Evolutionary conservation across 768 basidiomycete genomes (phyloP).

Genomic region (Xanthoconium stramineum): DNA sequence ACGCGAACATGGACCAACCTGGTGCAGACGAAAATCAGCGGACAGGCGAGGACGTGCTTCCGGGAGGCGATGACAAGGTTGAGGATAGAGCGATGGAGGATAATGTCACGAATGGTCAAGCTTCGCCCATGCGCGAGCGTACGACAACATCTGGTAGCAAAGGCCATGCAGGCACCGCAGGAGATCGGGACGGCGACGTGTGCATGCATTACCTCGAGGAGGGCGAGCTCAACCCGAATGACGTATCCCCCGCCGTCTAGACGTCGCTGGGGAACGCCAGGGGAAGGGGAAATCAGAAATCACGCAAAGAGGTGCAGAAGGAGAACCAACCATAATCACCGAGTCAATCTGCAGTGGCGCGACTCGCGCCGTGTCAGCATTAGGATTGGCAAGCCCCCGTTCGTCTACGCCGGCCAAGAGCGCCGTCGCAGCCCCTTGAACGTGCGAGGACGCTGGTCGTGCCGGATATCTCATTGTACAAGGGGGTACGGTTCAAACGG

Average conservation of each 20-base stretch:
- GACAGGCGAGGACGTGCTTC: background rate
- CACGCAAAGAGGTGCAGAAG: background rate
- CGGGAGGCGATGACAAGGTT: background rate
- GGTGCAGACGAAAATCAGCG: background rate
- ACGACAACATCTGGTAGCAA: background rate
- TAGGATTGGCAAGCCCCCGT: background rate
- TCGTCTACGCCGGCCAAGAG: background rate
- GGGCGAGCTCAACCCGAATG: conserved; percentile 15
- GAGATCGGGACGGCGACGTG: background rate
- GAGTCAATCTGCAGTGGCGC: background rate
- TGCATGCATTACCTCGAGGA: conserved; percentile 5
- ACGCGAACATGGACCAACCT: conserved; percentile 19
- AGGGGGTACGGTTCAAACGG: conserved; percentile 19
- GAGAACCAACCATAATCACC: background rate
- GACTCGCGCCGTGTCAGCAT: background rate
- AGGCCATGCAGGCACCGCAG: background rate
- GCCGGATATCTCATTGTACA: conserved; percentile 25
- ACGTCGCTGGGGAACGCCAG: background rate
- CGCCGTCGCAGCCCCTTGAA: background rate
- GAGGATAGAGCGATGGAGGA: background rate
- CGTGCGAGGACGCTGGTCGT: conserved; percentile 7
- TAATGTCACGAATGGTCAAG: background rate
- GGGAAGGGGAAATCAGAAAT: conserved; percentile 16
- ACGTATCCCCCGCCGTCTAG: background rate
- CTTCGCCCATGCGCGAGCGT: too few relatives aligned